These are phyloP conservation scores for Lactarius sp. DNA, from an alignment of 768 basidiomycete species.

Conservation along the genomic window DNA sequence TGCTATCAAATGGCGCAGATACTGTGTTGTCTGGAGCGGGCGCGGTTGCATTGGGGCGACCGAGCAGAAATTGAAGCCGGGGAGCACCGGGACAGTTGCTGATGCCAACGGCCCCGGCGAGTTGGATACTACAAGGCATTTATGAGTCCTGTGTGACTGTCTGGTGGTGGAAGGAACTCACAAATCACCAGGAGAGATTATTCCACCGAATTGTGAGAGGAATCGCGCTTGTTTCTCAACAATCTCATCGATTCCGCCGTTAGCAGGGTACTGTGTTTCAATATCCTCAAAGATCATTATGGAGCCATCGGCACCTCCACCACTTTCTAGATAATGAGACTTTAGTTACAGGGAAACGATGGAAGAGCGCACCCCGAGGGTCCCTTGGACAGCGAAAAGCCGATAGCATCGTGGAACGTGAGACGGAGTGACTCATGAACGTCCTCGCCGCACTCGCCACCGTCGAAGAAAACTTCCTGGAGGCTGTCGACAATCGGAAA, in stretches of 20 bases:
- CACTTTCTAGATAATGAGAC: conserved; percentile 12
- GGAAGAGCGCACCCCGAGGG: conserved; percentile 17
- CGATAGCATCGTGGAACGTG: conserved; percentile 31
- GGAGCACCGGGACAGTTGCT: conserved; percentile 40
- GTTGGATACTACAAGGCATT: conserved; percentile 31
- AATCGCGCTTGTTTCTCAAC: conserved; percentile 36
- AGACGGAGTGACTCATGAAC: conserved; percentile 31
- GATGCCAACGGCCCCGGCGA: conserved; percentile 35
- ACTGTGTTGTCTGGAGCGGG: conserved; percentile 33
- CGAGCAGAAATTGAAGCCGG: conserved; percentile 36
- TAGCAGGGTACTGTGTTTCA: conserved; percentile 42
- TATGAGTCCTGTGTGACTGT: not conserved
- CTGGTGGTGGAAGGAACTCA: conserved; percentile 27
- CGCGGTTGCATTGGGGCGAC: conserved; percentile 32
- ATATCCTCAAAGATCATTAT: conserved; percentile 42
- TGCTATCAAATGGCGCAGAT: conserved; percentile 32
- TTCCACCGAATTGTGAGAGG: conserved; percentile 32
- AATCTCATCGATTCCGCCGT: conserved; percentile 41
- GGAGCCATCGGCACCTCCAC: conserved; percentile 43
- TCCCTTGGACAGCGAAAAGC: conserved; percentile 18
- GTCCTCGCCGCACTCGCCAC: conserved; percentile 32
- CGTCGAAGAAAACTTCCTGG: conserved; percentile 30
- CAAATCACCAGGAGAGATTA: conserved; percentile 44
- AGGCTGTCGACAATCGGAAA: conserved; percentile 34
- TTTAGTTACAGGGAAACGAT: not conserved